Evolutionary conservation across 1,139 yeast genomes (phyloP).

Genomic region (Blastobotrys illinoisensis): DNA sequence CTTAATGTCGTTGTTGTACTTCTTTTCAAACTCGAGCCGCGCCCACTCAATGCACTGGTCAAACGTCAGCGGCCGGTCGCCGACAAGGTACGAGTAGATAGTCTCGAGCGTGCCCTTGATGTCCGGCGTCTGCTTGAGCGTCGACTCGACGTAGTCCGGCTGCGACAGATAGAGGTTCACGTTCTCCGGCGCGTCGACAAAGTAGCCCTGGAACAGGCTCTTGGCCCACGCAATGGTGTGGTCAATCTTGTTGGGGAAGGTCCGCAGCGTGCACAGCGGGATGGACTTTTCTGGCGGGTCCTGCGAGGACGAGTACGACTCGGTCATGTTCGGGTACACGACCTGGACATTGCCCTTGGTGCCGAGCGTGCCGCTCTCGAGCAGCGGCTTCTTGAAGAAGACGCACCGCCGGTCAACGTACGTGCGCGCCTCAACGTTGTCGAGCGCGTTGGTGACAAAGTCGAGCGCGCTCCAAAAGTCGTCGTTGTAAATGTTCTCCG

Average conservation of each 20-base stretch:
- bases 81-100: slow-evolving; percentile 61
- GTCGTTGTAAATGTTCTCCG: slow-evolving; percentile 81
- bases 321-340: slow-evolving; percentile 86
- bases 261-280: slow-evolving; percentile 93
- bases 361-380: slow-evolving; percentile 96
- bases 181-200: slow-evolving; percentile 84
- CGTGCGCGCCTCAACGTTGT: slow-evolving; percentile 95
- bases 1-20: slow-evolving; percentile 76
- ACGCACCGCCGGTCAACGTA: slow-evolving; percentile 97
- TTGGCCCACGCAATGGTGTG: slow-evolving; percentile 99
- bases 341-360: slow-evolving; percentile 99
- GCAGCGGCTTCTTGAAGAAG: slow-evolving; percentile 80
- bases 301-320: slow-evolving; percentile 90
- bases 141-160: slow-evolving; percentile 86
- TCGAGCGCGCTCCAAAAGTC: slow-evolving; percentile 81
- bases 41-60: slow-evolving; percentile 98
- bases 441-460: slow-evolving; percentile 92
- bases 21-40: slow-evolving; percentile 76
- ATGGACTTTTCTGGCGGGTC: slow-evolving; percentile 98
- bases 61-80: slow-evolving; percentile 78
- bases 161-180: slow-evolving; percentile 87
- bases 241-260: slow-evolving; percentile 96
- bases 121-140: slow-evolving; percentile 87
- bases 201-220: slow-evolving; percentile 88
- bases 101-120: slow-evolving; percentile 81